Percentiles rank a stretch among this genome's conserved stretches.
phyloP scores from a whole-genome alignment of 176 grass and related monocot genomes.

The Oryza longistaminata region DNA sequence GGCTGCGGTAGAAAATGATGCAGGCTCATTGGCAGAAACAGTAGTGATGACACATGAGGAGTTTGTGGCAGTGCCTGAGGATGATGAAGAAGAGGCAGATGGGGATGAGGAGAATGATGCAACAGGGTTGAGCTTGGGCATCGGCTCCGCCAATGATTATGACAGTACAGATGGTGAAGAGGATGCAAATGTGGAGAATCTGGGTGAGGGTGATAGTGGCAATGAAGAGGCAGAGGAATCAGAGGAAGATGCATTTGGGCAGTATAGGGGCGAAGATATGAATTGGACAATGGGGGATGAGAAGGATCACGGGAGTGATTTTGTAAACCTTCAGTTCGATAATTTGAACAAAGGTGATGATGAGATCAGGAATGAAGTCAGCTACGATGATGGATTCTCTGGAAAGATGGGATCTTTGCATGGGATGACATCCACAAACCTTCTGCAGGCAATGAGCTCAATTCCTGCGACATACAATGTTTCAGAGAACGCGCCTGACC shows the following conservation, averaged over 20 bases:
- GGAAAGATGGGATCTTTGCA: conserved; percentile 61
- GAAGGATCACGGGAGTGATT: conserved; percentile 37
- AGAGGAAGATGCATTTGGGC: conserved; percentile 52
- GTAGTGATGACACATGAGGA: conserved; percentile 22
- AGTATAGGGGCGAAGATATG: conserved; percentile 46
- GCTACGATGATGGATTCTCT: conserved; percentile 52
- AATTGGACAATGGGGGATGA: conserved; percentile 58
- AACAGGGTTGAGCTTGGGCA: conserved; percentile 49
- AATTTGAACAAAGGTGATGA: conserved; percentile 72
- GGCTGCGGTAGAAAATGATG: conserved; percentile 17
- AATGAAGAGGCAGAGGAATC: conserved; percentile 35
- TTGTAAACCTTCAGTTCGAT: conserved; percentile 71
- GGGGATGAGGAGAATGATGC: conserved; percentile 41
- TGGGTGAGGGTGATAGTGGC: conserved; percentile 40
- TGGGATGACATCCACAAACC: conserved; percentile 79
- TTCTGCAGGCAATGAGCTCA: conserved; percentile 72
- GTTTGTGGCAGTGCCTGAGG: conserved; percentile 28
- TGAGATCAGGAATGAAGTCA: conserved; percentile 55
- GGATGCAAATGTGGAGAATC: conserved; percentile 40
- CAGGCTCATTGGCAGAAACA: conserved; percentile 28
- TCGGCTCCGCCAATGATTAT: conserved; percentile 38
- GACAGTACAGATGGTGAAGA: conserved; percentile 45
- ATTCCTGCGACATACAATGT: conserved; percentile 47
- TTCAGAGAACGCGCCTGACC: conserved; percentile 52
- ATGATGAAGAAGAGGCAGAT: conserved; percentile 19